Conservation (phyloP, 2,329 filamentous ascomycete species). For the Dactylella cylindrospora region DNA sequence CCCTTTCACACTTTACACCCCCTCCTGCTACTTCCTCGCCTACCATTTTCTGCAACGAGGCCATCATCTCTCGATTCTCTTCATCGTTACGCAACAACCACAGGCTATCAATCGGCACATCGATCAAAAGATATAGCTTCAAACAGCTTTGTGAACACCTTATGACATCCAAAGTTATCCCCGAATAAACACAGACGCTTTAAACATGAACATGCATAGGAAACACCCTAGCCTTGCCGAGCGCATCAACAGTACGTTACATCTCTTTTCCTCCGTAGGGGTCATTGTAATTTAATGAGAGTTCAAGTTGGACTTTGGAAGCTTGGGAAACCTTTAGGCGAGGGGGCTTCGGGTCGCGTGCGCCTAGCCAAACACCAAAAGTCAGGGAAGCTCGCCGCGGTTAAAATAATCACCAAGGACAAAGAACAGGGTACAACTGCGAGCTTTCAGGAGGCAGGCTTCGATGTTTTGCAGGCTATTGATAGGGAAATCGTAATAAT, state of each 20-base stretch:
- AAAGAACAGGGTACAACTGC: constrained; percentile 19
- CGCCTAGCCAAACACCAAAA: constrained; percentile 76
- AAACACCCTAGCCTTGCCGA: too few species aligned
- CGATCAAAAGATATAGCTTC: too few species aligned
- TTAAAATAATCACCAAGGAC: constrained; percentile 93
- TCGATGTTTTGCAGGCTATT: constrained; percentile 58
- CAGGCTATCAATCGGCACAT: too few species aligned
- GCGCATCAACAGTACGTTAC: constrained; percentile 59
- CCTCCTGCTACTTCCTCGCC: too few species aligned
- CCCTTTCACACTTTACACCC: too few species aligned
- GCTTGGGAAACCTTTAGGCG: constrained; percentile 82
- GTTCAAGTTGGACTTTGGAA: constrained; percentile 82
- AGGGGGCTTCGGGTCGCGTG: constrained; percentile 85
- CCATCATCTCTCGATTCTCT: too few species aligned
- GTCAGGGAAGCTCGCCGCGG: constrained; percentile 79
- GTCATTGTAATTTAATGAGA: constrained; percentile 58
- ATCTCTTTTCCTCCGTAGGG: constrained; percentile 59
- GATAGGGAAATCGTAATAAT: constrained; percentile 96
- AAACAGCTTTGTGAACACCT: neutral
- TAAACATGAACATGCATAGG: too few species aligned
- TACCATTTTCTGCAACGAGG: too few species aligned
- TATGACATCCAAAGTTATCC: too few species aligned
- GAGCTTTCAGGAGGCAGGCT: constrained; percentile 21
- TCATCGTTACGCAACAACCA: too few species aligned
- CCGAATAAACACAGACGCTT: too few species aligned